Evolutionary conservation across 371 early-diverging fungal species (phyloP).

Genomic region (Conidiobolus incongruus): DNA sequence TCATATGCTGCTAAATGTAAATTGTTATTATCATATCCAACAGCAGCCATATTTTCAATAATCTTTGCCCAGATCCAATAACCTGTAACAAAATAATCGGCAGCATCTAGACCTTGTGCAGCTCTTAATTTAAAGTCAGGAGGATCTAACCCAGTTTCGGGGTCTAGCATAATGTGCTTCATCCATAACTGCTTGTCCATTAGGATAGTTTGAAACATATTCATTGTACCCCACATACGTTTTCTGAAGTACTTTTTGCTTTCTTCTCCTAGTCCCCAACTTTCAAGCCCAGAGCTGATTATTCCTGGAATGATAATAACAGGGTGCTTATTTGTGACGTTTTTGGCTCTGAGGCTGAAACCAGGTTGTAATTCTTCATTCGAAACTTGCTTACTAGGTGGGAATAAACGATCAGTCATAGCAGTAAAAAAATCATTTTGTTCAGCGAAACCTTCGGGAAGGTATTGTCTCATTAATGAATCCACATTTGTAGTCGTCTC

Average conservation of each 20-base stretch:
- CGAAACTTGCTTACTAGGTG: background rate
- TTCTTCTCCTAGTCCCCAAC: constrained; percentile 63
- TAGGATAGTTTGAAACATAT: constrained; percentile 59
- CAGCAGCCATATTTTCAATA: constrained; percentile 52
- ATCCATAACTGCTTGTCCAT: constrained; percentile 76
- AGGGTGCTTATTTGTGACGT: constrained; percentile 28
- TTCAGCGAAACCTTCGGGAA: constrained; percentile 4
- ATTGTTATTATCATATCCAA: constrained; percentile 76
- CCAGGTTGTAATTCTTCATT: constrained; percentile 6
- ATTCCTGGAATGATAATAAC: constrained; percentile 85
- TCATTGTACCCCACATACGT: constrained; percentile 76
- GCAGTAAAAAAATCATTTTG: constrained; percentile 1
- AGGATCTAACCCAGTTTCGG: constrained; percentile 72
- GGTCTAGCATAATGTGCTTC: constrained; percentile 57
- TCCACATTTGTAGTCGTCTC: background rate
- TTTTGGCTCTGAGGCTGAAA: constrained; percentile 10
- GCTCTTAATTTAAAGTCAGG: constrained; percentile 63
- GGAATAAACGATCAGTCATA: constrained; percentile 1
- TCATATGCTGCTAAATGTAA: constrained; percentile 81
- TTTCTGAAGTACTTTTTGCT: constrained; percentile 65
- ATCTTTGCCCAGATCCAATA: constrained; percentile 80
- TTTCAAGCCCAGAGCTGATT: constrained; percentile 49
- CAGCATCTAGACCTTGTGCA: constrained; percentile 73
- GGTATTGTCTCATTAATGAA: constrained; percentile 12
- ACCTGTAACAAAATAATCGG: constrained; percentile 84